Evolutionary conservation across 805 yeast species (phyloP).

Genomic region (Myxozyma neglecta): DNA sequence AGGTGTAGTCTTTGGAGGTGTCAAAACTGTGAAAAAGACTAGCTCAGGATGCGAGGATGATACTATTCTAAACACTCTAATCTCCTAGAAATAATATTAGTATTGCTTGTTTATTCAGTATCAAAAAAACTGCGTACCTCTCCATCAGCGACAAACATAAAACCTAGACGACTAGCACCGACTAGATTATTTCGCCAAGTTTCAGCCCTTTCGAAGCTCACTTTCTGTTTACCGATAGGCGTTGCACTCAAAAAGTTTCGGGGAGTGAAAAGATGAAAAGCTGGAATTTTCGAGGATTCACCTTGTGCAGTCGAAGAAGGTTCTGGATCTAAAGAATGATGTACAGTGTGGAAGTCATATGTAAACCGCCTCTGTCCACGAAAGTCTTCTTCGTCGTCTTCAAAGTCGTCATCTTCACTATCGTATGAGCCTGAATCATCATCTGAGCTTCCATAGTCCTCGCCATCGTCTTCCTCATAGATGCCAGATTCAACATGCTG

Average conservation of each 20-base stretch:
- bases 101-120: no score
- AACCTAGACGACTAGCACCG: conserved; percentile 15
- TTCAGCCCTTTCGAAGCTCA: conserved; percentile 7
- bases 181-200: conserved; percentile 25
- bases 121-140: not conserved
- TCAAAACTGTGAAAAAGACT: conserved; percentile 2
- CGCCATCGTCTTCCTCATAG: conserved; percentile 1
- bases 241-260: not conserved
- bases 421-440: not conserved
- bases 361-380: conserved; percentile 2
- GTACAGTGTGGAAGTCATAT: not conserved
- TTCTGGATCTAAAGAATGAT: not conserved
- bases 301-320: not conserved
- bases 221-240: conserved; percentile 10
- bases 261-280: conserved; percentile 4
- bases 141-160: conserved; percentile 25
- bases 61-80: conserved; percentile 15
- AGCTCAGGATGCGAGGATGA: conserved; percentile 20
- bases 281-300: not conserved
- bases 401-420: not conserved
- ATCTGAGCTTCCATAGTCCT: conserved; percentile 2
- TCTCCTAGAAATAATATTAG: not conserved
- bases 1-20: conserved; percentile 18
- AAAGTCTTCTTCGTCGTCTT: not conserved
- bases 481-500: not conserved